These are phyloP conservation scores for Oxytropis ochrocephala DNA, from an alignment of 306 rosid genomes.

Conservation along the genomic window DNA sequence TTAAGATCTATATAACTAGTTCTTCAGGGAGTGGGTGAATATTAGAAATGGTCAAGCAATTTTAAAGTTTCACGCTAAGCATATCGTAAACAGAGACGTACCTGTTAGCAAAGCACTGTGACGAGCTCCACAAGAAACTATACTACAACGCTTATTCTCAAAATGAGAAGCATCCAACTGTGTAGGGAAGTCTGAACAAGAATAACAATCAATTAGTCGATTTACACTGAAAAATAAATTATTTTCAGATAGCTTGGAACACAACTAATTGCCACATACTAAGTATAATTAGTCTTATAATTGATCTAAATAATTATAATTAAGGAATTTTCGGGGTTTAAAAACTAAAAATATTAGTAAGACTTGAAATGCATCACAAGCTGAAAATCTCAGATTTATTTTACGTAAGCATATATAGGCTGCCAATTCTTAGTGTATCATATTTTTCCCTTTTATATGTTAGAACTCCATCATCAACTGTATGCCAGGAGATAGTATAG, in stretches of 20 bases:
- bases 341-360: not conserved
- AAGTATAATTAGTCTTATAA: not conserved
- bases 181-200: slow-evolving; percentile 60
- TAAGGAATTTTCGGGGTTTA: not conserved
- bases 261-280: not conserved
- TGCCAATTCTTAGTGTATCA: not conserved
- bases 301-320: not conserved
- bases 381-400: not conserved
- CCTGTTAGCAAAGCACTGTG: slow-evolving; percentile 77
- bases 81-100: slow-evolving; percentile 10
- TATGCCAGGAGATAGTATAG: too few species aligned
- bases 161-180: slow-evolving; percentile 60
- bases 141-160: slow-evolving; percentile 44
- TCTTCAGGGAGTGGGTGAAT: not conserved
- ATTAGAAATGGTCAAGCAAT: not conserved
- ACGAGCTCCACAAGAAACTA: slow-evolving; percentile 82
- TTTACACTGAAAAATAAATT: not conserved
- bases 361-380: not conserved
- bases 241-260: not conserved
- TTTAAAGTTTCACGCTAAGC: not conserved
- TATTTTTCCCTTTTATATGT: too few species aligned
- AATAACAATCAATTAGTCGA: not conserved
- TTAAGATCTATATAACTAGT: not conserved
- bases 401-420: not conserved
- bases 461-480: not conserved